phyloP scores from a whole-genome alignment of 768 basidiomycete species.

The Tulasnella sp. region DNA sequence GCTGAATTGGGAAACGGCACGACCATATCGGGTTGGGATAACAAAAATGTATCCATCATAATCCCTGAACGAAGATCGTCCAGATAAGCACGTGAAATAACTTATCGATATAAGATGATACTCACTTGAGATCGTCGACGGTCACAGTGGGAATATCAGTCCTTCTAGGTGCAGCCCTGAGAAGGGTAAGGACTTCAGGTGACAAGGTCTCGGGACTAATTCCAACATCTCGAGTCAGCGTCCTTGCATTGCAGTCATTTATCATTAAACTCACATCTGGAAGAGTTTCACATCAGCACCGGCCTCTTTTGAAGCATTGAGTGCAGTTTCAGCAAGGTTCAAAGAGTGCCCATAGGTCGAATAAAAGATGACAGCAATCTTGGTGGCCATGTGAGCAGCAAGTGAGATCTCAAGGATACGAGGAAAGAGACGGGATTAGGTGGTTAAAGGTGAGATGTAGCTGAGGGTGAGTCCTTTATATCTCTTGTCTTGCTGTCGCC shows the following conservation, averaged over 20 bases:
- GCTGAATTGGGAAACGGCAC: constrained; percentile 28
- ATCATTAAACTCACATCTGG: constrained; percentile 20
- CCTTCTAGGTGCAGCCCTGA: constrained; percentile 25
- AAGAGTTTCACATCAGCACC: constrained; percentile 27
- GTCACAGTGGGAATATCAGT: constrained; percentile 27
- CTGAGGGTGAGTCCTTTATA: no score
- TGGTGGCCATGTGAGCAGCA: neutral
- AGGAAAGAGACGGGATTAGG: neutral
- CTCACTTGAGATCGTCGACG: constrained; percentile 24
- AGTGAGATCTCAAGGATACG: neutral
- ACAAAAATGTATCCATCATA: constrained; percentile 28
- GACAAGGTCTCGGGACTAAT: constrained; percentile 31
- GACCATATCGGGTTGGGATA: constrained; percentile 26
- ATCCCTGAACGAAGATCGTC: neutral
- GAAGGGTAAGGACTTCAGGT: constrained; percentile 27
- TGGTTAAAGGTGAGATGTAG: neutral
- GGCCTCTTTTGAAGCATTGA: constrained; percentile 25
- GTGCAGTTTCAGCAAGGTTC: constrained; percentile 22
- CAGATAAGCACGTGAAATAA: neutral
- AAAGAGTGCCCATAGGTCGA: constrained; percentile 27
- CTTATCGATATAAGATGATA: neutral
- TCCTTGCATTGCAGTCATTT: neutral
- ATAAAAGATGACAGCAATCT: constrained; percentile 20
- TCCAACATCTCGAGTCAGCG: constrained; percentile 28
- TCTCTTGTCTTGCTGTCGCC: no score